Conservation (phyloP, 257 asterid genomes). For the Fraxinus quadrangulata region DNA sequence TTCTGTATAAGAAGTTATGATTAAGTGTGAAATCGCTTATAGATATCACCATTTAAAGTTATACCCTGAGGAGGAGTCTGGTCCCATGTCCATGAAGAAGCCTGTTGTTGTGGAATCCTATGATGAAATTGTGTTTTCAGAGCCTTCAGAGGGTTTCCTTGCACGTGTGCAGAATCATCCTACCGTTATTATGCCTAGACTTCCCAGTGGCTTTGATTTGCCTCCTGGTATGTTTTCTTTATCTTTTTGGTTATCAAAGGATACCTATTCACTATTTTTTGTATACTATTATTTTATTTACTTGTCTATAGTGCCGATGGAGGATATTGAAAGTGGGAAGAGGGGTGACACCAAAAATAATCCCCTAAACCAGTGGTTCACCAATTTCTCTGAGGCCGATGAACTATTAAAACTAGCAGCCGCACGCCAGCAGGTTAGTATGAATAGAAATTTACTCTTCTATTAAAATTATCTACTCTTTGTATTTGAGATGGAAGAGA, state of each 20-base stretch:
- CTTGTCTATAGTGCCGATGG: slow-evolving; percentile 48
- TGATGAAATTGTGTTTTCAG: slow-evolving; percentile 81
- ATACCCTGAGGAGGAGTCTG: slow-evolving; percentile 83
- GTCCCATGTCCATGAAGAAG: slow-evolving; percentile 69
- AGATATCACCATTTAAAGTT: slow-evolving; percentile 89
- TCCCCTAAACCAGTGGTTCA: slow-evolving; percentile 76
- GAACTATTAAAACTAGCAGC: slow-evolving; percentile 90
- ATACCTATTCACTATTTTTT: slow-evolving; percentile 10
- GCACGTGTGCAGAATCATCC: slow-evolving; percentile 78
- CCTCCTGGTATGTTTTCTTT: slow-evolving; percentile 60
- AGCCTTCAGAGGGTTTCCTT: slow-evolving; percentile 78
- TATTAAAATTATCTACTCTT: neutral
- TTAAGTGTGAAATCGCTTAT: slow-evolving; percentile 19
- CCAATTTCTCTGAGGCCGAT: slow-evolving; percentile 88
- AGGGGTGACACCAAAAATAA: slow-evolving; percentile 78
- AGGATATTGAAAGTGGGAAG: slow-evolving; percentile 57
- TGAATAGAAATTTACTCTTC: slow-evolving; percentile 11
- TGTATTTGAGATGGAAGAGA: neutral
- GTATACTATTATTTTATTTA: slow-evolving; percentile 19
- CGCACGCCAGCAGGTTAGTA: slow-evolving; percentile 87
- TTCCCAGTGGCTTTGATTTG: slow-evolving; percentile 54
- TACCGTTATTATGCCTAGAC: slow-evolving; percentile 72
- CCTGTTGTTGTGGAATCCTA: slow-evolving; percentile 84
- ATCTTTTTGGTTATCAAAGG: neutral
- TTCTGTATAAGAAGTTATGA: neutral